Evolutionary conservation across 495 filamentous ascomycete genomes (phyloP).

Genomic region (Chlorociboria aeruginascens): DNA sequence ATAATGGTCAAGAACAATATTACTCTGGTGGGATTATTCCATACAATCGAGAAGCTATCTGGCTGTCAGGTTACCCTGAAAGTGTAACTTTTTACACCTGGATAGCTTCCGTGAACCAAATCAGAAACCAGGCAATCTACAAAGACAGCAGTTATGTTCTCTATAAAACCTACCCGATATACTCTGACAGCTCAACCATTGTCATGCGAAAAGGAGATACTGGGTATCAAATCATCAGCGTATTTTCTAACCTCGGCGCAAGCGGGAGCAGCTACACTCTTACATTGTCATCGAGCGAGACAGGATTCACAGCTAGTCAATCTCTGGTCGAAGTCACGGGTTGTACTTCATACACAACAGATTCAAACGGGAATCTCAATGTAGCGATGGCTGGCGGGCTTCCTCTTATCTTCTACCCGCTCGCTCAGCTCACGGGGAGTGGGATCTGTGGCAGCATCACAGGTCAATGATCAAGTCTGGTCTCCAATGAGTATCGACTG

Average conservation of each 20-base stretch:
- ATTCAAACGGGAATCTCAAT: slow-evolving; percentile 30
- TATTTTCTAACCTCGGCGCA: slow-evolving; percentile 47
- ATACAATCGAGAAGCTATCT: slow-evolving; percentile 62
- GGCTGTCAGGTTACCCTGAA: slow-evolving; percentile 54
- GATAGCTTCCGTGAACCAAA: slow-evolving; percentile 44
- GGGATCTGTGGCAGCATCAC: slow-evolving; percentile 26
- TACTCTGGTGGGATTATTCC: slow-evolving; percentile 47
- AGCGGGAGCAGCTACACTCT: slow-evolving; percentile 33
- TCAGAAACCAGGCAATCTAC: slow-evolving; percentile 43
- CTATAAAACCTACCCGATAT: slow-evolving; percentile 43
- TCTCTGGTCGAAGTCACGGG: slow-evolving; percentile 37
- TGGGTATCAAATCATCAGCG: slow-evolving; percentile 42
- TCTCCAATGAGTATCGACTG: no score
- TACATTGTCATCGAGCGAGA: slow-evolving; percentile 28
- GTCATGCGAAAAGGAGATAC: slow-evolving; percentile 53
- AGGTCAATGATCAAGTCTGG: slow-evolving; percentile 2
- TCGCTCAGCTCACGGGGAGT: slow-evolving; percentile 22
- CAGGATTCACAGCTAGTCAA: slow-evolving; percentile 25
- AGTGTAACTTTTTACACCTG: slow-evolving; percentile 45
- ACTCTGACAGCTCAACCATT: slow-evolving; percentile 42
- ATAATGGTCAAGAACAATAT: slow-evolving; percentile 65
- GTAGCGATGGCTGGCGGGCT: slow-evolving; percentile 36
- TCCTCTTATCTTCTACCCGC: slow-evolving; percentile 38
- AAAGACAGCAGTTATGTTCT: slow-evolving; percentile 33
- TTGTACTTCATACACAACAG: slow-evolving; percentile 32